Conservation (phyloP, 352 stramenopile genomes). For the Globisporangium polare region DNA sequence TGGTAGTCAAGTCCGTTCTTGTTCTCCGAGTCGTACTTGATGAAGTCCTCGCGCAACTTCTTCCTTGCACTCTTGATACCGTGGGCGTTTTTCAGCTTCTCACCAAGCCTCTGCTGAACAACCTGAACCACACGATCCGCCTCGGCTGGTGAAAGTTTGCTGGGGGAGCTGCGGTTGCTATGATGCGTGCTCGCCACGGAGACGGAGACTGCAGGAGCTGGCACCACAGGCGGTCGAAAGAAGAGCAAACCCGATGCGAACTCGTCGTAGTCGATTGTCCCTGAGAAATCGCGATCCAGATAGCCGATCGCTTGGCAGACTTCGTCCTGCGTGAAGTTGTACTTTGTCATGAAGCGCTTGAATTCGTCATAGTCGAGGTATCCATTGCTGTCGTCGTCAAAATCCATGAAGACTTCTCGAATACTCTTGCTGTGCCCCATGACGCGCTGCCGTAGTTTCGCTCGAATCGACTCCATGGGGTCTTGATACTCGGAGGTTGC, state of each 20-base stretch:
- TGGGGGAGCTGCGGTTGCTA: background rate
- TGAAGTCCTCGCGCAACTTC: conserved; percentile 37
- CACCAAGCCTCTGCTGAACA: conserved; percentile 23
- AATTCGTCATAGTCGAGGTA: conserved; percentile 68
- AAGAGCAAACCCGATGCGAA: conserved; percentile 67
- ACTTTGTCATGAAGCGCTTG: conserved; percentile 58
- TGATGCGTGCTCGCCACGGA: background rate
- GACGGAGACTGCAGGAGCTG: background rate
- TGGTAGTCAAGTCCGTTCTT: conserved; percentile 48
- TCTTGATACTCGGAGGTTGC: conserved; percentile 17
- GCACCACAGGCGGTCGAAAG: conserved; percentile 33
- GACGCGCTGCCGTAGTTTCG: conserved; percentile 53
- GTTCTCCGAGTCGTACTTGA: conserved; percentile 45
- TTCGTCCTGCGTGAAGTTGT: conserved; percentile 51
- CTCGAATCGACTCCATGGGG: conserved; percentile 53
- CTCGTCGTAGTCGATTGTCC: conserved; percentile 73
- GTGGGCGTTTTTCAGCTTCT: conserved; percentile 17
- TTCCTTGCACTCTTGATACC: conserved; percentile 15
- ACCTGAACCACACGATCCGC: conserved; percentile 20
- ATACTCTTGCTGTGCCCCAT: conserved; percentile 75
- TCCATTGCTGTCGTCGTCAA: conserved; percentile 53
- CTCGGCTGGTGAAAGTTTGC: conserved; percentile 9
- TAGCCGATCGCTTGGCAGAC: conserved; percentile 39
- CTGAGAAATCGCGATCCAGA: conserved; percentile 51
- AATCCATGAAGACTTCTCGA: conserved; percentile 67